Conservation (phyloP, 257 asterid species). For the Ophiorrhiza pumila region DNA sequence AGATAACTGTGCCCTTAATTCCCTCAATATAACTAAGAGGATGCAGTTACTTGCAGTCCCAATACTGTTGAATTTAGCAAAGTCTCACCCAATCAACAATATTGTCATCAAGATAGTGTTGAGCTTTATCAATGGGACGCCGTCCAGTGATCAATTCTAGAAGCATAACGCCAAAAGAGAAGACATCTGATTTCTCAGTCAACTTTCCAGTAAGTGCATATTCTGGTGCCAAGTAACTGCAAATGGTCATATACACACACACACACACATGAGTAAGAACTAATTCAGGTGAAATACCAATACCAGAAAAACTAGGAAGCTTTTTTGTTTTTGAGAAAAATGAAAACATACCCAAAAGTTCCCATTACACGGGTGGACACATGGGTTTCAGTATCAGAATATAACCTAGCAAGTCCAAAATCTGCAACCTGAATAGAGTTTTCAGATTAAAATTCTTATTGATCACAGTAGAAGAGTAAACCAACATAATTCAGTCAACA, state of each 20-base stretch:
- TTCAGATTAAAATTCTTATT: constrained; percentile 14
- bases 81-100: constrained; percentile 85
- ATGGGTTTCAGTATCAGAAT: constrained; percentile 78
- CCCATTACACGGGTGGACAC: constrained; percentile 97
- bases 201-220: constrained; percentile 92
- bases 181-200: constrained; percentile 81
- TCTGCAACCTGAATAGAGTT: constrained; percentile 72
- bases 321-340: not conserved
- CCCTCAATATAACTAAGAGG: not conserved
- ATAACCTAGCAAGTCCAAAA: constrained; percentile 89
- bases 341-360: constrained; percentile 71
- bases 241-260: constrained; percentile 9
- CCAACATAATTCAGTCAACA: not conserved
- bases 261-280: not conserved
- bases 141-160: constrained; percentile 90
- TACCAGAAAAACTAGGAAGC: constrained; percentile 8
- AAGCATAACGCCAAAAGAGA: constrained; percentile 88
- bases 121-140: constrained; percentile 76
- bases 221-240: constrained; percentile 93
- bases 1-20: not conserved
- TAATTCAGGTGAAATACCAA: not conserved
- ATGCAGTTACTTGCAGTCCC: not conserved
- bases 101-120: constrained; percentile 76
- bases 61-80: not conserved
- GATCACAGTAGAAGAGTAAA: not conserved